Base-by-base conservation (phyloP, 305 asterid species). In the Fraxinus greggii region DNA sequence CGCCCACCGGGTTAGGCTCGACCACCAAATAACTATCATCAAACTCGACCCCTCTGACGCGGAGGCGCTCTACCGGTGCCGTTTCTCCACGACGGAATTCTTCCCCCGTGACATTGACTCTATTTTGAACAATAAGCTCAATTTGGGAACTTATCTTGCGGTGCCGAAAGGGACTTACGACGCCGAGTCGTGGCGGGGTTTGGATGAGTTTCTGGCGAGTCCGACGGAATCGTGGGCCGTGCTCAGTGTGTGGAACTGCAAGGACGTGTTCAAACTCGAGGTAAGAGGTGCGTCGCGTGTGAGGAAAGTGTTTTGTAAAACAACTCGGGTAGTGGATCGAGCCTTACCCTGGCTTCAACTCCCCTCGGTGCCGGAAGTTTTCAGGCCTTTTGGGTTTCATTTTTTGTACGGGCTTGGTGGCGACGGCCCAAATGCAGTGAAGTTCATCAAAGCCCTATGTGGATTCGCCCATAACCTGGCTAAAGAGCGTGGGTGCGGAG, bases 141-240 rank as follows among this genome's bases (percentile, higher is more conserved):
- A 54, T 26, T 84, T 95, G n/a, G 98, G 97, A 8, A 95, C 97
- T 0, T 95, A 86, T 76, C 79, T 95, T 0, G 97, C 97, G 1
- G 86, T 94, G 31, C 93, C 95, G 0, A 78, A 75, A 0, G 89
- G 91, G 0, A 24, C 80, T 0, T 86, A 80, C 85, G 73, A 80
- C 15, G 75, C 85, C 80, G 89, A 56, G 84, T 77, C 92, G 0
- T 94, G 97, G 97, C 90, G 87, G 28, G 93, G 93, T 0, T 40
- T 83, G 10, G 84, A 28, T 59, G 88, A 23, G 82, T 93, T 92
- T 38, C 74, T 92, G 26, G 82, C 83, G n/a, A 15, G 26, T 36
- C 98, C 78, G 67, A 94, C 98, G 69, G 93, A 90, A 85, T 93
- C 98, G 32, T 95, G 98, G 98, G 97, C 93, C 1, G 90, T 95